Percentiles rank a stretch among this genome's conserved stretches.
phyloP scores from a whole-genome alignment of 768 basidiomycete genomes.

The Mycena vitilis region DNA sequence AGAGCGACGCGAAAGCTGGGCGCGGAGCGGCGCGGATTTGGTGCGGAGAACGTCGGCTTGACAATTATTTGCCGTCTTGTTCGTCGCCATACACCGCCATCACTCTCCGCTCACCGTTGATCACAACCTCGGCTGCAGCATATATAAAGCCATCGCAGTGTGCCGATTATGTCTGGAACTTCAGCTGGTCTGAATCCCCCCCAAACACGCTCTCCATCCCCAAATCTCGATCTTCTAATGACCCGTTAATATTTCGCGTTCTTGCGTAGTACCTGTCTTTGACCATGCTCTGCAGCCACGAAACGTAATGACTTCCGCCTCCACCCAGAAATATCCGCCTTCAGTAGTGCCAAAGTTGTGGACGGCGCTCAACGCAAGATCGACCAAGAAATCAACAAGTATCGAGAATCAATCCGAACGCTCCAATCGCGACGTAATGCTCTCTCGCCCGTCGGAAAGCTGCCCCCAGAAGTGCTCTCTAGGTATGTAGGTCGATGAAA shows the following conservation, averaged over 20 bases:
- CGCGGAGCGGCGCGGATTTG: no score
- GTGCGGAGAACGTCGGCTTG: no score
- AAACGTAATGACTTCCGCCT: conserved; percentile 33
- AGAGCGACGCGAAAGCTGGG: no score
- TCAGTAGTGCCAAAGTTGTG: conserved; percentile 30
- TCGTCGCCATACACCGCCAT: background rate
- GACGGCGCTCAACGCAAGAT: conserved; percentile 46
- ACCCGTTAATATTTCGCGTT: conserved; percentile 26
- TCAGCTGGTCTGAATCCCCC: conserved; percentile 48
- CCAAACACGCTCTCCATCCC: conserved; percentile 20
- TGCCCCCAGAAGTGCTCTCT: conserved; percentile 57
- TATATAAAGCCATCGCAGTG: conserved; percentile 24
- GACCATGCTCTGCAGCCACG: conserved; percentile 8
- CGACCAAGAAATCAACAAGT: conserved; percentile 50
- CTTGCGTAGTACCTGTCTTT: background rate
- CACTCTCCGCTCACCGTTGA: background rate
- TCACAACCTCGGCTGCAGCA: conserved; percentile 2
- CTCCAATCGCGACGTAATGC: conserved; percentile 52
- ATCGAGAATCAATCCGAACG: conserved; percentile 48
- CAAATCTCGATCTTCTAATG: conserved; percentile 32
- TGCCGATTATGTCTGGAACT: conserved; percentile 37
- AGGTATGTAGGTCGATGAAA: no score
- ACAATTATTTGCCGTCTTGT: no score
- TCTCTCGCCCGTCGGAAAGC: conserved; percentile 49
- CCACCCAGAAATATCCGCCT: conserved; percentile 26